phyloP scores from a whole-genome alignment of 805 yeast genomes.

The Schizosaccharomyces pombe region ASM294v3 CU329670.1:881501-882000 shows the following conservation, averaged over 20 bases:
- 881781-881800: not conserved
- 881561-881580: constrained; percentile 5
- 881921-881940: not conserved
- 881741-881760: not conserved
- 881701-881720: too few species aligned
- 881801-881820: not conserved
- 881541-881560: not conserved
- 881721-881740: not conserved
- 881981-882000: constrained; percentile 1
- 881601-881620: constrained; percentile 1
- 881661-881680: not conserved
- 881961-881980: not conserved
- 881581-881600: not conserved
- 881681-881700: too few species aligned
- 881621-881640: not conserved
- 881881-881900: not conserved
- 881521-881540: not conserved
- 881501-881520: not conserved
- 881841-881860: not conserved
- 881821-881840: not conserved
- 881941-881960: not conserved
- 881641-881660: not conserved
- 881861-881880: not conserved
- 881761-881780: not conserved
- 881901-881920: not conserved